Evolutionary conservation across 179 eudicot genomes (phyloP).

Genomic region (Actinidia chinensis): DNA sequence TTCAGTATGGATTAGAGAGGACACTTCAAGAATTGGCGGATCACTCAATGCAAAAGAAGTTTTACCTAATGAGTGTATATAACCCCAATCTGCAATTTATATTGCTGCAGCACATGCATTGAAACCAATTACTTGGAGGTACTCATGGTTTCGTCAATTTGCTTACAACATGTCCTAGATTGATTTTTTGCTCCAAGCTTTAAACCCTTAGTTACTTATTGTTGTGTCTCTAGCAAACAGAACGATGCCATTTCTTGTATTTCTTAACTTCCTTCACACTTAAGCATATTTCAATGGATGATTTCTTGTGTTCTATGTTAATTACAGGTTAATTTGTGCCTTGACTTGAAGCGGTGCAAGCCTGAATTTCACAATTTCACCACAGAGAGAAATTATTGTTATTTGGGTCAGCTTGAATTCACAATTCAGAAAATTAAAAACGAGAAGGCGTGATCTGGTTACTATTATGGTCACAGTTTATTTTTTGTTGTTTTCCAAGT

Average conservation of each 20-base stretch:
- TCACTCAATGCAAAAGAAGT: constrained; percentile 50
- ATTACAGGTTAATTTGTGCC: no score
- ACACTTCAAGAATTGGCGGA: constrained; percentile 78
- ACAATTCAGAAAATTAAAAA: no score
- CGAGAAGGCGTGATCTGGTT: no score
- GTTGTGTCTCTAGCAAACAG: neutral
- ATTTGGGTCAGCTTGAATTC: no score
- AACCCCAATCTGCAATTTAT: constrained; percentile 68
- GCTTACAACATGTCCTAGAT: neutral
- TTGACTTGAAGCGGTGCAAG: no score
- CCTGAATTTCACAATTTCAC: no score
- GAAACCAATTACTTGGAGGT: constrained; percentile 80
- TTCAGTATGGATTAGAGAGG: constrained; percentile 97
- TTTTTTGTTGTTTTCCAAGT: no score
- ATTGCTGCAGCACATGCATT: constrained; percentile 16
- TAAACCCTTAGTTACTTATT: neutral
- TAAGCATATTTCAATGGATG: neutral
- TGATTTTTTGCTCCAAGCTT: neutral
- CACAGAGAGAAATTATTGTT: no score
- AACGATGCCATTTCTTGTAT: neutral
- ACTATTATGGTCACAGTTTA: no score
- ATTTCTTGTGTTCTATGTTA: no score
- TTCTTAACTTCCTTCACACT: neutral
- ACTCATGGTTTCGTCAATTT: neutral
- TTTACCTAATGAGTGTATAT: constrained; percentile 73